Evolutionary conservation across 768 basidiomycete genomes (phyloP).

Genomic region (Tulasnella sp.): DNA sequence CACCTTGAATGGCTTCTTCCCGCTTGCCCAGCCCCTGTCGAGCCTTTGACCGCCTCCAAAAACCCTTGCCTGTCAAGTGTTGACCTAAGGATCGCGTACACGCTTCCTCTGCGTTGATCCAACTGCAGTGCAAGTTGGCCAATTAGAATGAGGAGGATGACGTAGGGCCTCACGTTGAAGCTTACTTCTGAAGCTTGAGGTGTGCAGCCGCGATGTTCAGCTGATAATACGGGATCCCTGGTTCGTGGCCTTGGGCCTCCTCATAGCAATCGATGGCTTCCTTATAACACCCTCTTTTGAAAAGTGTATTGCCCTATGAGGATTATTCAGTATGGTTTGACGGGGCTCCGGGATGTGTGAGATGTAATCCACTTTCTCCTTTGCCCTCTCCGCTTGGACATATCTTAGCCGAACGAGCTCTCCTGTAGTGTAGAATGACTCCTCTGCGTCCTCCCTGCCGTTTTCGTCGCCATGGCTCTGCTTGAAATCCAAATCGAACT

Average conservation of each 20-base stretch:
- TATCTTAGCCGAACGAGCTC: slow-evolving; percentile 69
- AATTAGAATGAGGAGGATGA: not conserved
- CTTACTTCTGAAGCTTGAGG: slow-evolving; percentile 58
- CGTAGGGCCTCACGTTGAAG: slow-evolving; percentile 11
- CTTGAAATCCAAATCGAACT: slow-evolving; percentile 55
- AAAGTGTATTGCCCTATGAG: slow-evolving; percentile 53
- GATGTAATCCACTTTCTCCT: slow-evolving; percentile 43
- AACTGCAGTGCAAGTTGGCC: slow-evolving; percentile 35
- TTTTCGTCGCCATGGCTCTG: slow-evolving; percentile 17
- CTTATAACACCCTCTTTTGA: slow-evolving; percentile 49
- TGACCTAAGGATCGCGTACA: slow-evolving; percentile 54
- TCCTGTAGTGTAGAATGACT: slow-evolving; percentile 41
- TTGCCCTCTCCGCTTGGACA: slow-evolving; percentile 56
- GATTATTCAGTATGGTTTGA: slow-evolving; percentile 5
- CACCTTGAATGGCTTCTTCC: slow-evolving; percentile 53
- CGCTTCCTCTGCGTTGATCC: slow-evolving; percentile 60
- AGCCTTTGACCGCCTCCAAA: slow-evolving; percentile 58
- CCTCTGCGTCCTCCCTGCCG: slow-evolving; percentile 21
- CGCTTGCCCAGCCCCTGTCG: slow-evolving; percentile 45
- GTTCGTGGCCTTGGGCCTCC: slow-evolving; percentile 49
- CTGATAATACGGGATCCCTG: slow-evolving; percentile 65
- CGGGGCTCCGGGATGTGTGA: not conserved
- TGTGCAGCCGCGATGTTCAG: slow-evolving; percentile 67
- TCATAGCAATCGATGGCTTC: slow-evolving; percentile 48
- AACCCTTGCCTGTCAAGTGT: slow-evolving; percentile 56